Evolutionary conservation across 2,329 filamentous ascomycete species (phyloP).

Genomic region (Blastomyces silverae): DNA sequence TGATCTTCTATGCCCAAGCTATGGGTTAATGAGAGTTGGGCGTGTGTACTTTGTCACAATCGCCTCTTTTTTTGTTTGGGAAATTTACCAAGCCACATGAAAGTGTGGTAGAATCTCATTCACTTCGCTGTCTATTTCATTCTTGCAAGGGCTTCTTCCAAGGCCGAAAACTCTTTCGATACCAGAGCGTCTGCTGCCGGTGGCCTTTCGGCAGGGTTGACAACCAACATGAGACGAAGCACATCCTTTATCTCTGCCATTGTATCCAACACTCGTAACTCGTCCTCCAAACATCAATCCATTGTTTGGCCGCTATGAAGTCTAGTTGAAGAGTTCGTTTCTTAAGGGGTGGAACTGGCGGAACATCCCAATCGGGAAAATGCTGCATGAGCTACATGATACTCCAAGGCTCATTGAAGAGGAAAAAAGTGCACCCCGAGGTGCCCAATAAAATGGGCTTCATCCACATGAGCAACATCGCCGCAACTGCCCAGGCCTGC

Average conservation of each 20-base stretch:
- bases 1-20: too few relatives aligned
- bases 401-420: constrained; percentile 17
- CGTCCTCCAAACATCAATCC: constrained; percentile 54
- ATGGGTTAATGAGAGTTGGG: too few relatives aligned
- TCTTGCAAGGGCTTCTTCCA: constrained; percentile 15
- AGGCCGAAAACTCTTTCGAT: constrained; percentile 19
- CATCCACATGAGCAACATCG: constrained; percentile 19
- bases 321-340: constrained; percentile 16
- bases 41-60: too few relatives aligned
- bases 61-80: too few relatives aligned
- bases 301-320: constrained; percentile 15
- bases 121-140: not conserved
- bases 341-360: constrained; percentile 19
- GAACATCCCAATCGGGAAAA: constrained; percentile 22
- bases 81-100: too few relatives aligned
- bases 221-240: constrained; percentile 21
- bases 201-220: constrained; percentile 18
- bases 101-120: too few relatives aligned
- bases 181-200: constrained; percentile 18
- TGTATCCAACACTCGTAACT: constrained; percentile 19
- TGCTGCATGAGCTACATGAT: constrained; percentile 22
- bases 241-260: constrained; percentile 18
- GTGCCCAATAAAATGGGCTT: constrained; percentile 17
- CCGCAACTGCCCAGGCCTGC: constrained; percentile 17
- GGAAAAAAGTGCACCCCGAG: constrained; percentile 16